Percentiles rank a stretch among this genome's conserved stretches.
Evolutionary conservation across 495 filamentous ascomycete species (phyloP).

Genomic region (Annulohypoxylon nitens): DNA sequence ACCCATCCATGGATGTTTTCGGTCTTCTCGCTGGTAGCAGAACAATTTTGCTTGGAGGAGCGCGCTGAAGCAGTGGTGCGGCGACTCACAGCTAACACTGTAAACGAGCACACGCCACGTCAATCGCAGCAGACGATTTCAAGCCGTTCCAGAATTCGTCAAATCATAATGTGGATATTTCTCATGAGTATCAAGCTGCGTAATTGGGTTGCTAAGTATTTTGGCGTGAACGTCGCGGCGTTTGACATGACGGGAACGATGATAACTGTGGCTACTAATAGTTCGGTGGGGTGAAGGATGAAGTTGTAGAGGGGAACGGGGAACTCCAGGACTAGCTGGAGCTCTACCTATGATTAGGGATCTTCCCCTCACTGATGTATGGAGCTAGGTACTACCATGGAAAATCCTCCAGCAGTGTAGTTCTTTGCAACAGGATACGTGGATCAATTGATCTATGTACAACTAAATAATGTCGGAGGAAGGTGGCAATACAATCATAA

Average conservation of each 20-base stretch:
- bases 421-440: no score
- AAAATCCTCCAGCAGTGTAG: no score
- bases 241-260: not conserved
- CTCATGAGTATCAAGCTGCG: not conserved
- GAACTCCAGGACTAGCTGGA: not conserved
- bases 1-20: no score
- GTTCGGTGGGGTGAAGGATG: not conserved
- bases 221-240: not conserved
- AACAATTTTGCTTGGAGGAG: no score
- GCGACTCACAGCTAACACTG: not conserved
- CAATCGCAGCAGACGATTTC: not conserved
- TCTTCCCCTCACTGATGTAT: not conserved
- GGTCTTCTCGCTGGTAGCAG: no score
- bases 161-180: not conserved
- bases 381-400: no score
- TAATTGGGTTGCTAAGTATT: not conserved
- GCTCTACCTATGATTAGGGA: not conserved
- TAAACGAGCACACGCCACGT: not conserved
- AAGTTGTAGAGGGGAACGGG: not conserved
- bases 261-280: not conserved
- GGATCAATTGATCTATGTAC: not conserved
- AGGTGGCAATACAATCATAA: not conserved
- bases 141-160: not conserved
- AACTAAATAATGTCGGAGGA: not conserved
- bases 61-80: not conserved